A percentile compares a stretch with the other conserved stretches of the same genome.
Evolutionary conservation across 768 basidiomycete genomes (phyloP).

Genomic region (Suillus bovinus): DNA sequence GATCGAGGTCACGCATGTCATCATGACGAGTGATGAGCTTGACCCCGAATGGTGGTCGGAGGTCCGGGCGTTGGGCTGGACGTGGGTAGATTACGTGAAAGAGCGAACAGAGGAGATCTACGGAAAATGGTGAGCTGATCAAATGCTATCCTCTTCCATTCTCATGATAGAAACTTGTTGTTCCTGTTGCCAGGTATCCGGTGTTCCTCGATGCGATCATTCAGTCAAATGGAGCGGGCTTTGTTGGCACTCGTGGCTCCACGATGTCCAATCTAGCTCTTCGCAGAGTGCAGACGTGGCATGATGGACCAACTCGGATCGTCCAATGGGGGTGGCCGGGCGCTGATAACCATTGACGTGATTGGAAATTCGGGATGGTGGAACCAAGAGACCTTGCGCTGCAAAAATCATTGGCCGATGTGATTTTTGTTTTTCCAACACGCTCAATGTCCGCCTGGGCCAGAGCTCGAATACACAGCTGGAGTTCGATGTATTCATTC

Average conservation of each 20-base stretch:
- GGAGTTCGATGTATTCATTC: slow-evolving; percentile 48
- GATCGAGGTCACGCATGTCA: slow-evolving; percentile 49
- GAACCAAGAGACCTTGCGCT: neutral
- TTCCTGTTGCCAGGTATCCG: slow-evolving; percentile 54
- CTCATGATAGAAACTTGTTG: neutral
- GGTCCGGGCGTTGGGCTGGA: slow-evolving; percentile 52
- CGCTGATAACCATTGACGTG: slow-evolving; percentile 53
- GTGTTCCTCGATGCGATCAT: slow-evolving; percentile 70
- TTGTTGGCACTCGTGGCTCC: slow-evolving; percentile 71
- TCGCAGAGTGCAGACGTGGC: slow-evolving; percentile 68
- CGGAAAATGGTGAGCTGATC: slow-evolving; percentile 48
- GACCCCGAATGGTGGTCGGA: slow-evolving; percentile 58
- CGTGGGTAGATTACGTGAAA: slow-evolving; percentile 46
- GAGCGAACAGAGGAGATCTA: slow-evolving; percentile 43
- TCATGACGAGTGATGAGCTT: slow-evolving; percentile 66
- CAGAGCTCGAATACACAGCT: slow-evolving; percentile 52
- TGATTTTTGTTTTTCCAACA: neutral
- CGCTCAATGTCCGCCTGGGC: slow-evolving; percentile 40
- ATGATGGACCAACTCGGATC: slow-evolving; percentile 49
- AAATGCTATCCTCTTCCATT: neutral
- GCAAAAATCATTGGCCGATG: too few relatives aligned
- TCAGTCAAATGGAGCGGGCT: slow-evolving; percentile 65
- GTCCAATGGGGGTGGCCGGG: slow-evolving; percentile 59
- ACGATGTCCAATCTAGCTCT: slow-evolving; percentile 70
- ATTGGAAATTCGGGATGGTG: neutral